Conservation (phyloP, 2,329 filamentous ascomycete species). For the Domatiomyces globalis region DNA sequence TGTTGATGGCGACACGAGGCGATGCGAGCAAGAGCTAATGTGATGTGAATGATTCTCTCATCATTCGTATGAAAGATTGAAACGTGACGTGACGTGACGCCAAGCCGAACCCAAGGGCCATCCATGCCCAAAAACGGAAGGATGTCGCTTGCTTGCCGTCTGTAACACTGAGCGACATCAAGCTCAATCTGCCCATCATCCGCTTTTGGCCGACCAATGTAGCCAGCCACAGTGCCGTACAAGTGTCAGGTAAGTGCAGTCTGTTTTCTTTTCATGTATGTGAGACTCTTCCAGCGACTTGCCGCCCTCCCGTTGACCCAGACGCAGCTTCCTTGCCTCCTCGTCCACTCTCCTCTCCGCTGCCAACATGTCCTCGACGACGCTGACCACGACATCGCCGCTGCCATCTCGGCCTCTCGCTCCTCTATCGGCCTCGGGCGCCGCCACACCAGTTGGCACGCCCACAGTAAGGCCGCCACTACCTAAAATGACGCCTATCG, state of each 20-base stretch:
- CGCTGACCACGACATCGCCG: not conserved
- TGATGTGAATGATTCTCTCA: not conserved
- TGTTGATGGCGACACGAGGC: not conserved
- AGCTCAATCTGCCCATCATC: not conserved
- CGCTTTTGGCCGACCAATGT: not conserved
- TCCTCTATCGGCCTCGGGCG: not conserved
- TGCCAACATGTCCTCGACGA: constrained; percentile 11
- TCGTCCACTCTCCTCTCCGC: no score
- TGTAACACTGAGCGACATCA: not conserved
- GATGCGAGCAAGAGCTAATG: not conserved
- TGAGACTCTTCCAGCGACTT: not conserved
- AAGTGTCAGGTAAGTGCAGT: not conserved
- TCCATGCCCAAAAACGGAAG: no score
- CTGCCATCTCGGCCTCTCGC: not conserved
- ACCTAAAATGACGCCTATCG: constrained; percentile 5
- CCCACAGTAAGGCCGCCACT: constrained; percentile 2
- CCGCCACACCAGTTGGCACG: not conserved
- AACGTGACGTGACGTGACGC: no score
- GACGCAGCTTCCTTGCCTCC: not conserved
- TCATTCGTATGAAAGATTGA: no score
- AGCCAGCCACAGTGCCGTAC: not conserved
- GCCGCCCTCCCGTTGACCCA: not conserved
- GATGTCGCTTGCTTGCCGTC: no score
- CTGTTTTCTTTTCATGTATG: not conserved
- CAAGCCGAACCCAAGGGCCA: no score